Conservation (phyloP, 2,329 filamentous ascomycete genomes). For the Domatiomyces catenatus region DNA sequence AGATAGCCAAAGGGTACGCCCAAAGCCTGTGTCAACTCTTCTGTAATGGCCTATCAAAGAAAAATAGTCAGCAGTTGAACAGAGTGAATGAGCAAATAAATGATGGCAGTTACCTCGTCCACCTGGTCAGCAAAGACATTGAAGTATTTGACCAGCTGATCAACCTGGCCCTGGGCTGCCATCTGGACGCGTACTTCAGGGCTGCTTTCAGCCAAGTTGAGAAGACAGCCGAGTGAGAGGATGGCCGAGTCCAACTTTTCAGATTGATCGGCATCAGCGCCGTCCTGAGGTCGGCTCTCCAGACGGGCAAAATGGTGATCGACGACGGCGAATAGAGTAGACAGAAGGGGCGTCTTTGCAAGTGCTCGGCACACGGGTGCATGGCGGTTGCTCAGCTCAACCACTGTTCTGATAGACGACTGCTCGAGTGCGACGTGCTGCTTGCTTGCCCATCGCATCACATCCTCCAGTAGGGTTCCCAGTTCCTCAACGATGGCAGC, state of each 20-base stretch:
- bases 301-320: conserved; percentile 16
- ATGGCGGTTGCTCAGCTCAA: conserved; percentile 79
- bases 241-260: conserved; percentile 56
- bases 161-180: conserved; percentile 32
- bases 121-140: conserved; percentile 50
- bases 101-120: conserved; percentile 45
- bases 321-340: conserved; percentile 24
- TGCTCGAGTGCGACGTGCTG: conserved; percentile 14
- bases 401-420: conserved; percentile 50
- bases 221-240: conserved; percentile 64
- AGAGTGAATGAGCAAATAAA: conserved; percentile 8
- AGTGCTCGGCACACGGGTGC: conserved; percentile 53
- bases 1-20: conserved; percentile 69
- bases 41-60: conserved; percentile 32
- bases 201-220: conserved; percentile 75
- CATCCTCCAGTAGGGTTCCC: conserved; percentile 5
- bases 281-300: conserved; percentile 20
- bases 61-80: conserved; percentile 7
- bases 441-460: conserved; percentile 6
- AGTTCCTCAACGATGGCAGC: conserved; percentile 3
- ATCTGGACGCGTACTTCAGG: conserved; percentile 41
- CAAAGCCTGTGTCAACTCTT: conserved; percentile 58
- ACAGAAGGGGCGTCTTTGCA: conserved; percentile 29
- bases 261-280: conserved; percentile 24
- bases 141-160: conserved; percentile 49